Conservation (phyloP, 2,329 filamentous ascomycete species). For the Herpotrichia juniperi region DNA sequence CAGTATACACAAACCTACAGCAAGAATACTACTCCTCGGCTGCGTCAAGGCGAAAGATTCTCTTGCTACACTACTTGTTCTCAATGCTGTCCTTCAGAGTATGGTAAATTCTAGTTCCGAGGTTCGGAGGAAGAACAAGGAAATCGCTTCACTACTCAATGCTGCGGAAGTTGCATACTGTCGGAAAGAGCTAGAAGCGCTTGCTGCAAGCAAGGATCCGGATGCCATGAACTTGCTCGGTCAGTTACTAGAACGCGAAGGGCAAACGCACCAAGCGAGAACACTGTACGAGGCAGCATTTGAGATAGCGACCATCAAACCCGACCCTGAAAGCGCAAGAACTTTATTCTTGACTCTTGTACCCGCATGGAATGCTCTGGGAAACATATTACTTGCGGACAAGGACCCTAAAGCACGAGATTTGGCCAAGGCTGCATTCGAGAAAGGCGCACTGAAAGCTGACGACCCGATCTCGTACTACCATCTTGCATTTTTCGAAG, state of each 20-base stretch:
- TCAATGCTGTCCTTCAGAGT: conserved; percentile 31
- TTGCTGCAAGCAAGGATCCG: conserved; percentile 22
- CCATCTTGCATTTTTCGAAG: conserved; percentile 37
- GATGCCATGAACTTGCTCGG: conserved; percentile 38
- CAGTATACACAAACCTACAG: conserved; percentile 27
- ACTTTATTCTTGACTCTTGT: conserved; percentile 11
- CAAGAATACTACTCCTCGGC: conserved; percentile 29
- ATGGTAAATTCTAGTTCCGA: conserved; percentile 10
- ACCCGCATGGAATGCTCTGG: conserved; percentile 40
- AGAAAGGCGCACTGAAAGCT: conserved; percentile 43
- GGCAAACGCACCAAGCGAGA: conserved; percentile 25
- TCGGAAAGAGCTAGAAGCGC: conserved; percentile 22
- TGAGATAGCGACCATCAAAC: conserved; percentile 7
- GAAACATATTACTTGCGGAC: conserved; percentile 25
- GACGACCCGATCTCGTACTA: conserved; percentile 54
- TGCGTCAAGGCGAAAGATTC: conserved; percentile 35
- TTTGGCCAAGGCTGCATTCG: conserved; percentile 37
- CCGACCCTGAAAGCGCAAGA: neutral
- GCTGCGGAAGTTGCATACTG: conserved; percentile 23
- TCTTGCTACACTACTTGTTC: conserved; percentile 33
- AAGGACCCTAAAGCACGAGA: conserved; percentile 17
- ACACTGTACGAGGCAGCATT: conserved; percentile 30
- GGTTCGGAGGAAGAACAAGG: conserved; percentile 8
- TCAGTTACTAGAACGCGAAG: conserved; percentile 34
- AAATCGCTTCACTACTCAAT: conserved; percentile 25